phyloP scores from a whole-genome alignment of 441 rosid species.

The Biscutella laevigata region DNA sequence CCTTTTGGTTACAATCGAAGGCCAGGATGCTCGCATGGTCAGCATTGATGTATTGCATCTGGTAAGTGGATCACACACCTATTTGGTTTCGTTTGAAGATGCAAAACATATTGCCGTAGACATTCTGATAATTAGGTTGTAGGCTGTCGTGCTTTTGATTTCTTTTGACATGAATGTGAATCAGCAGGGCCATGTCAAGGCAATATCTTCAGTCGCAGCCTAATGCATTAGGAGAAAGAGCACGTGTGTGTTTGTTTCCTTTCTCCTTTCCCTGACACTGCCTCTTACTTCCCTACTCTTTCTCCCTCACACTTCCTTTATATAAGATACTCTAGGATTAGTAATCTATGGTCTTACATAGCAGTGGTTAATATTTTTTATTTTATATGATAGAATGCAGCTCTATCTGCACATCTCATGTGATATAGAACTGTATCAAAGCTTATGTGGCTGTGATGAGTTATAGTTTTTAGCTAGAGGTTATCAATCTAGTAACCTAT shows the following conservation, averaged over 20 bases:
- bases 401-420: conserved; percentile 1
- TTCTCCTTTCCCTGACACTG: conserved; percentile 94
- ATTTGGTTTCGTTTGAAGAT: conserved; percentile 27
- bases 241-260: conserved; percentile 99
- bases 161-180: conserved; percentile 85
- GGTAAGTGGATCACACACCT: conserved; percentile 46
- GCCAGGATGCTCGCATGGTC: conserved; percentile 90
- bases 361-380: conserved; percentile 3
- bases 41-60: conserved; percentile 95
- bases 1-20: conserved; percentile 87
- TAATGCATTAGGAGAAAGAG: conserved; percentile 98
- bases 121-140: conserved; percentile 57
- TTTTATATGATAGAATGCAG: conserved; percentile 2
- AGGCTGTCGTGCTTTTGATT: conserved; percentile 56
- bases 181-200: conserved; percentile 99
- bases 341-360: conserved; percentile 9
- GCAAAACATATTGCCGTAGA: conserved; percentile 32
- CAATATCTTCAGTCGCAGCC: conserved; percentile 97
- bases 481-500: conserved; percentile 3
- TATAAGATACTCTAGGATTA: conserved; percentile 25
- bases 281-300: conserved; percentile 78
- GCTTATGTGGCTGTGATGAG: not conserved
- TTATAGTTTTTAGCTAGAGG: not conserved
- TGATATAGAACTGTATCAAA: not conserved
- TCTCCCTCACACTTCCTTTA: conserved; percentile 69